Evolutionary conservation across 2,329 filamentous ascomycete genomes (phyloP), one percentile per base, ranked within the genome.

Genomic region (Claviceps capensis): DNA sequence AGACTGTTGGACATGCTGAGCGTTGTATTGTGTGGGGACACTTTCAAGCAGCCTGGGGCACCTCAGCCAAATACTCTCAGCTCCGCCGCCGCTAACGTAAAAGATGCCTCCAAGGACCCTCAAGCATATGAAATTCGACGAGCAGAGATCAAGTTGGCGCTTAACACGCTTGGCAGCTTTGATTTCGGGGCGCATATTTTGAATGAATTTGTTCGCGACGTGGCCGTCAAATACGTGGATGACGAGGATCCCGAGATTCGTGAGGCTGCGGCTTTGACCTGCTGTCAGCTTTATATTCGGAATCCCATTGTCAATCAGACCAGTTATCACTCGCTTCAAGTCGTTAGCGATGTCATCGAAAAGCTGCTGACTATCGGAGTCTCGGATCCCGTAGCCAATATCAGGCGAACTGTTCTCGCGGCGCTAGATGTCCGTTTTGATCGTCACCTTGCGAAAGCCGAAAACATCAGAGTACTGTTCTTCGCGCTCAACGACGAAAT

Each of bases 251-350:
- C 88, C 0, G 87, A 94, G 57, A 96, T 95, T 49, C 82, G 93
- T 54, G 91, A 95, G 67, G 93, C 93, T 16, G 91, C 93, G 2
- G 90, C 93, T 16, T 75, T 99, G 55, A 99, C 94, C 5, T 97
- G 93, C 69, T 99, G 94, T 63, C 94, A 99, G 66, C 79, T 99
- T 46, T 97, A 97, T 63, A 87, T 97, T 46, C 84, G 88, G 60
- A 94, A 99, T 64, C 93, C 93, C 0, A 97, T 98, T 58, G 89
- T 98, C 61, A 93, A 95, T 61, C 93, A 99, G 69, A 96, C 91
- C 6, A 97, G 93, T 65, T 88, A 91, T 58, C 93, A 98, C 66
- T 91, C 93, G 0, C 87, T 97, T 42, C 89, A 96, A 65, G 93
- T 98, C 30, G 94, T 99, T 46, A 88, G 91, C 52, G 93, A 98